These are phyloP conservation scores for Dothidotthia symphoricarpi DNA, from an alignment of 2,329 filamentous ascomycete genomes.

Conservation along the genomic window DNA sequence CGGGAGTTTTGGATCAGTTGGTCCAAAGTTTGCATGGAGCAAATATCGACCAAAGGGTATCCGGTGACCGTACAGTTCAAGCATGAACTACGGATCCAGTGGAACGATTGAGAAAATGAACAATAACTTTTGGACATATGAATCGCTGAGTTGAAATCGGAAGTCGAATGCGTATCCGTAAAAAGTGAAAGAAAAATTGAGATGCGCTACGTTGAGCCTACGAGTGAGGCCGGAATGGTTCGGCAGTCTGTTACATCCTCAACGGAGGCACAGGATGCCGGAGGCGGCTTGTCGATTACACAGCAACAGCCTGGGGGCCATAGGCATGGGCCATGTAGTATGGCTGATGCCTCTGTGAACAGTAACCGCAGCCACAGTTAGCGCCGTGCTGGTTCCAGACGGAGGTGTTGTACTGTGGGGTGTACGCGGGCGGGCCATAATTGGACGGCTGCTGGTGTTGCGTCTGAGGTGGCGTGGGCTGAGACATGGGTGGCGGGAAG, in stretches of 20 bases:
- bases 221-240: too few species aligned
- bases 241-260: neutral
- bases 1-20: constrained; percentile 15
- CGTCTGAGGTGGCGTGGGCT: constrained; percentile 42
- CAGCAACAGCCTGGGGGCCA: constrained; percentile 41
- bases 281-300: constrained; percentile 12
- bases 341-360: constrained; percentile 38
- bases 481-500: constrained; percentile 37
- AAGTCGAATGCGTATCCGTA: constrained; percentile 28
- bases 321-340: constrained; percentile 43
- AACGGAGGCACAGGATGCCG: neutral
- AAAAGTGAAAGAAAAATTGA: constrained; percentile 6
- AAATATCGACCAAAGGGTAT: constrained; percentile 22
- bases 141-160: constrained; percentile 27
- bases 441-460: constrained; percentile 42
- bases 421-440: constrained; percentile 37
- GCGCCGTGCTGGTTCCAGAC: constrained; percentile 40
- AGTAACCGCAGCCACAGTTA: constrained; percentile 42
- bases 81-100: constrained; percentile 10
- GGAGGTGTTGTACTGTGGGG: constrained; percentile 37
- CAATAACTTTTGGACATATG: constrained; percentile 35
- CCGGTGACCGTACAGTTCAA: constrained; percentile 17
- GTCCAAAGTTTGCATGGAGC: constrained; percentile 18
- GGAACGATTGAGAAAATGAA: constrained; percentile 21
- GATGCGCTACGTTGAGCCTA: too few species aligned